Evolutionary conservation across 306 rosid species (phyloP), one percentile per base, ranked within the genome.

Genomic region (Cicer pinnatifidum): DNA sequence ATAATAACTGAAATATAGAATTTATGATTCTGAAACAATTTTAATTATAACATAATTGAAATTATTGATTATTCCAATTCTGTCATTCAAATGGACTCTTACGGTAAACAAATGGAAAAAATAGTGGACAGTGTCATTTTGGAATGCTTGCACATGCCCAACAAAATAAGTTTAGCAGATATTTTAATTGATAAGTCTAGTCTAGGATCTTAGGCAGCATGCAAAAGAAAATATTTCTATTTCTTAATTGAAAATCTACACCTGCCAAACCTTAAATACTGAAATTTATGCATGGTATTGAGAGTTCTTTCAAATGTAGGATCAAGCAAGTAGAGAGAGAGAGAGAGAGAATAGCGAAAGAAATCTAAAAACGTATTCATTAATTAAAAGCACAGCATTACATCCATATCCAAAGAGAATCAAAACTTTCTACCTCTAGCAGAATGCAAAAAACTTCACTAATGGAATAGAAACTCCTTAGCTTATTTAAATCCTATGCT

Each of bases 101-200:
- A 41, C n/a, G 33, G 54, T 51, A 56, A 44, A 66, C 39, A 11
- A 23, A 23, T 13, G 8, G 44, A 43, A 60, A 15, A 43, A 8
- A 11, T 45, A 46, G 39, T 17, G 62, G 50, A 45, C 28, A 6
- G 43, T 61, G 51, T 20, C 41, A 20, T 64, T 28, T 8, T 56
- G 75, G 51, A 44, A 56, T 56, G 41, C 33, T 28, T 28, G 33
- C 6, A 23, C 52, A 38, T 17, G 69, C 16, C 69, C 52, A 69
- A 39, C 60, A 58, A 77, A 17, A 59, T 19, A 16, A 46, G 63
- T 38, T 33, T 19, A n/a, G n/a, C 63, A 8, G 61, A 15, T 16
- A 20, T 23, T 76, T 66, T 53, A 57, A 67, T 67, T 66, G 28
- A 28, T 47, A 67, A 67, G 11, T 57, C 11, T 19, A 67, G 11